Percentiles rank a stretch among this genome's conserved stretches.
These are phyloP conservation scores for Citrullus mucosospermus DNA, from an alignment of 306 rosid species.

Conservation along the genomic window DNA sequence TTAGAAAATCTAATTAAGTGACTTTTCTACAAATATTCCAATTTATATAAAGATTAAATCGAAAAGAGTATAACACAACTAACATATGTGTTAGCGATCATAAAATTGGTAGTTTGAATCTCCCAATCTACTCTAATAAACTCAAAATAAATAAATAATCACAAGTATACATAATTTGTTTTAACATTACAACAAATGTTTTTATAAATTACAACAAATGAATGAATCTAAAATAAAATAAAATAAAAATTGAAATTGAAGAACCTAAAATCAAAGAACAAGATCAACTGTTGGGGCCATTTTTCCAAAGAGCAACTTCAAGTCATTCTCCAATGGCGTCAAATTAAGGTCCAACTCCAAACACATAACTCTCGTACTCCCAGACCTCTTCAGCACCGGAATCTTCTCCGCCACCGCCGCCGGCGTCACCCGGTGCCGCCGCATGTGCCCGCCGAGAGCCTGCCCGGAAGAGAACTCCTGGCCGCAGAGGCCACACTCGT, in stretches of 20 bases:
- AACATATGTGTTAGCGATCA: too few species aligned
- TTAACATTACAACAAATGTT: too few species aligned
- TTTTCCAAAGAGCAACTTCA: slow-evolving; percentile 47
- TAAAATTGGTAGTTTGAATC: too few species aligned
- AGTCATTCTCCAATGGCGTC: slow-evolving; percentile 75
- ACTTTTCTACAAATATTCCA: too few species aligned
- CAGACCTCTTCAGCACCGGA: slow-evolving; percentile 47
- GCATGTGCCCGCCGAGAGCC: slow-evolving; percentile 89
- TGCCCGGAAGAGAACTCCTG: slow-evolving; percentile 56
- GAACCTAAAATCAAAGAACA: slow-evolving; percentile 13
- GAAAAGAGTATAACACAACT: too few species aligned
- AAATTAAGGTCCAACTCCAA: slow-evolving; percentile 74
- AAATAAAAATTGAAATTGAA: not conserved
- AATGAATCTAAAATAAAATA: not conserved
- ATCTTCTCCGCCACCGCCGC: slow-evolving; percentile 2
- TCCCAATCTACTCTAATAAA: too few species aligned
- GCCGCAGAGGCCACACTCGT: slow-evolving; percentile 63
- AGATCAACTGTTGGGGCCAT: slow-evolving; percentile 36
- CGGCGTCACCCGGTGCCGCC: slow-evolving; percentile 38
- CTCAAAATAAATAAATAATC: too few species aligned
- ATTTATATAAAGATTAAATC: too few species aligned
- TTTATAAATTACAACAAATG: not conserved
- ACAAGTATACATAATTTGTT: too few species aligned
- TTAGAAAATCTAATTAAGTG: too few species aligned
- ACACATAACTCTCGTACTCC: slow-evolving; percentile 30